These are phyloP conservation scores for Thalassiosira gravida DNA, from an alignment of 352 stramenopile genomes.

Conservation along the genomic window DNA sequence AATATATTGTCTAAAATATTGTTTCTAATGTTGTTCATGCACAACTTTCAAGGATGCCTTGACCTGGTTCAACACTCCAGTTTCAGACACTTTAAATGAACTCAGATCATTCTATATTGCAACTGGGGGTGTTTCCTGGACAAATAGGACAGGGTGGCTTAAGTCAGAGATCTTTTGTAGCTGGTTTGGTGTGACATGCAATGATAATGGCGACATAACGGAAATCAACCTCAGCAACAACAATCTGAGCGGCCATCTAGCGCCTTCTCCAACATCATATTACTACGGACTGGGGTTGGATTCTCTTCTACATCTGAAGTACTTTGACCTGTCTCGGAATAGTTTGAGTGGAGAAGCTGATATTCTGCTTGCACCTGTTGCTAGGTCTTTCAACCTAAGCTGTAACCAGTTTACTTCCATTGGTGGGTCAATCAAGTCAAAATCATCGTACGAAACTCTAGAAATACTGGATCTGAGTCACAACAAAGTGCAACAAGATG, in stretches of 20 bases:
- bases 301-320: slow-evolving; percentile 5
- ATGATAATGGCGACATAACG: slow-evolving; percentile 10
- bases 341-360: slow-evolving; percentile 19
- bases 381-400: slow-evolving; percentile 14
- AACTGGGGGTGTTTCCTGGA: slow-evolving; percentile 3
- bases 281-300: neutral
- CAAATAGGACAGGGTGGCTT: slow-evolving; percentile 15
- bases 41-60: too few species aligned
- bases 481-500: slow-evolving; percentile 26
- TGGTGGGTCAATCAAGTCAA: slow-evolving; percentile 8
- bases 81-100: neutral
- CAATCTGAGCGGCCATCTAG: slow-evolving; percentile 35
- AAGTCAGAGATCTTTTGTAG: neutral
- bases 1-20: neutral
- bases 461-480: slow-evolving; percentile 24
- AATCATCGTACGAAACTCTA: slow-evolving; percentile 17
- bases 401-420: slow-evolving; percentile 24
- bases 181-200: slow-evolving; percentile 42
- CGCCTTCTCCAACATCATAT: slow-evolving; percentile 1
- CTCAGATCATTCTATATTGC: neutral
- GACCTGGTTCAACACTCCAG: neutral
- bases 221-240: slow-evolving; percentile 38
- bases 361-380: neutral
- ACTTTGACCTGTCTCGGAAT: slow-evolving; percentile 33
- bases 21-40: too few species aligned